A percentile compares a stretch with the other conserved stretches of the same genome.
Conservation (phyloP, 805 yeast species). For the Ogataea henricii region DNA sequence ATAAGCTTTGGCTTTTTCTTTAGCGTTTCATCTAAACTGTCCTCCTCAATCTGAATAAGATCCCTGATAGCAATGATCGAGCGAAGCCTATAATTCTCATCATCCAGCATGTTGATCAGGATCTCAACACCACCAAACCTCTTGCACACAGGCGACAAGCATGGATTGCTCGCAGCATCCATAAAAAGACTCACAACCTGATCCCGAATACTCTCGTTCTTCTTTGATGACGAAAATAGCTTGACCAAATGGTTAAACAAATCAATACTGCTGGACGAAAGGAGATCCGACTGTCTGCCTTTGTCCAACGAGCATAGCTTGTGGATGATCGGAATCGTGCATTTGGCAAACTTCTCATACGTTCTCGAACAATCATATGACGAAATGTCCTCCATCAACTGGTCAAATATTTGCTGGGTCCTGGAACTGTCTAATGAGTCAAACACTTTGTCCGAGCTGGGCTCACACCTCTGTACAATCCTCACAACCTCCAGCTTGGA, state of each 20-base stretch:
- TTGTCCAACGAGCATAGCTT: slow-evolving; percentile 19
- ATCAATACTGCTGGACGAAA: slow-evolving; percentile 19
- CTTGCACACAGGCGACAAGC: slow-evolving; percentile 10
- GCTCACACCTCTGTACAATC: slow-evolving; percentile 15
- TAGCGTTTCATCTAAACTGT: slow-evolving; percentile 18
- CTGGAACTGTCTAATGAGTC: slow-evolving; percentile 14
- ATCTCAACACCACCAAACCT: slow-evolving; percentile 22
- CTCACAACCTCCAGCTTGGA: slow-evolving; percentile 20
- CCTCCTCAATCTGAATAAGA: slow-evolving; percentile 14
- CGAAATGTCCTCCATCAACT: slow-evolving; percentile 19
- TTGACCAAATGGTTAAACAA: slow-evolving; percentile 15
- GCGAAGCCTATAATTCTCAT: slow-evolving; percentile 11
- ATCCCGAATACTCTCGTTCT: slow-evolving; percentile 10
- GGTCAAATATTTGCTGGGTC: slow-evolving; percentile 21
- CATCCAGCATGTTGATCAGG: slow-evolving; percentile 15
- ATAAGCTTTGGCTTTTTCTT: slow-evolving; percentile 16
- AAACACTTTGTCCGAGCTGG: slow-evolving; percentile 8
- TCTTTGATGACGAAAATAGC: slow-evolving; percentile 9
- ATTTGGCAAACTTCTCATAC: slow-evolving; percentile 17
- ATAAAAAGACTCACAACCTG: slow-evolving; percentile 17
- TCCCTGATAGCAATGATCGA: slow-evolving; percentile 14
- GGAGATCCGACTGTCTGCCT: slow-evolving; percentile 16
- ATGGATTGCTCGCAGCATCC: slow-evolving; percentile 18
- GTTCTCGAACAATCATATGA: slow-evolving; percentile 15
- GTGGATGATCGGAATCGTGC: slow-evolving; percentile 17